Percentiles rank a stretch among this genome's conserved stretches.
These are phyloP conservation scores for Stagonosporopsis rhizophila DNA, from an alignment of 2,329 filamentous ascomycete genomes.

Conservation along the genomic window DNA sequence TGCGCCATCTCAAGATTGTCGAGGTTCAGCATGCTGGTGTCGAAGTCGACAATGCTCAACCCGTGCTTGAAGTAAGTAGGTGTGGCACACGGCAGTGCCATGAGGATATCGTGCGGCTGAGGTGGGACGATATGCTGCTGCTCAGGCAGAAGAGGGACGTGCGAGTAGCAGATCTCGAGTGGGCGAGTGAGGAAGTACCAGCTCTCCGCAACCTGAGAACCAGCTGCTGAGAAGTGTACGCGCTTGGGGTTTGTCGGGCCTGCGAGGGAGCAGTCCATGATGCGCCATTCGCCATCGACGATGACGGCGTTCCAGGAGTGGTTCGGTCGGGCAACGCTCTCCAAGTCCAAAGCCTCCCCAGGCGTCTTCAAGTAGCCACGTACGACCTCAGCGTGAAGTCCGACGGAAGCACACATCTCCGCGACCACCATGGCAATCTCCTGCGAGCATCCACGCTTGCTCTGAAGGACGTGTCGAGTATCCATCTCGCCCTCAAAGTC, in stretches of 20 bases:
- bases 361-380: conserved; percentile 90
- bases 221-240: conserved; percentile 75
- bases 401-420: conserved; percentile 93
- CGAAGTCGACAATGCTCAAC: conserved; percentile 84
- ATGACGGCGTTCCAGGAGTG: conserved; percentile 98
- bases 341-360: conserved; percentile 76
- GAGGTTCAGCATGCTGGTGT: conserved; percentile 83
- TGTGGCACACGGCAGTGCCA: conserved; percentile 85
- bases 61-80: conserved; percentile 86
- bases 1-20: conserved; percentile 95
- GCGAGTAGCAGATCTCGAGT: conserved; percentile 91
- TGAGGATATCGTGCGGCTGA: conserved; percentile 81
- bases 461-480: conserved; percentile 81
- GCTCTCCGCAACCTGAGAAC: conserved; percentile 74
- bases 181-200: conserved; percentile 96
- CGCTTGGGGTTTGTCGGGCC: conserved; percentile 88
- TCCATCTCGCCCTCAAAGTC: conserved; percentile 88
- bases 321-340: conserved; percentile 84
- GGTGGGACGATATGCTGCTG: conserved; percentile 95
- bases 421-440: conserved; percentile 88
- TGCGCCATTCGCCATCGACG: conserved; percentile 93
- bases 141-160: conserved; percentile 83
- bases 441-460: conserved; percentile 81
- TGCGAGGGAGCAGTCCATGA: conserved; percentile 92
- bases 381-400: conserved; percentile 85